phyloP scores from a whole-genome alignment of 345 rosid species.

The Corchorus capsularis region DNA sequence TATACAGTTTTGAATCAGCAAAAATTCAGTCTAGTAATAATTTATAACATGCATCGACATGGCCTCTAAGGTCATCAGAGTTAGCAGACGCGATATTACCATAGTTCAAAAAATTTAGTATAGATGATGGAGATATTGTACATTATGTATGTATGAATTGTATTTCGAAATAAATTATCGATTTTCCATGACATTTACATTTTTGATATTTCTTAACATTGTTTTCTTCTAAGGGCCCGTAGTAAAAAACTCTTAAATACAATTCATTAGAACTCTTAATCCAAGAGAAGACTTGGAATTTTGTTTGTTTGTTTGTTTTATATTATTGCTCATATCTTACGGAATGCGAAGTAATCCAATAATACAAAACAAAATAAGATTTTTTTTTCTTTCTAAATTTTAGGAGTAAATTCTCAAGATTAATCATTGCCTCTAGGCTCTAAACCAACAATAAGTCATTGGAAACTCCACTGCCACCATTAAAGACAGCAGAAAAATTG shows the following conservation, averaged over 20 bases:
- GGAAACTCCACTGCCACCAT: conserved; percentile 11
- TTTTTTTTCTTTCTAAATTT: too few relatives aligned
- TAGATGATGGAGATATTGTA: conserved; percentile 4
- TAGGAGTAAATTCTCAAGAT: conserved; percentile 15
- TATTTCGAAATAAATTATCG: background rate
- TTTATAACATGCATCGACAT: background rate
- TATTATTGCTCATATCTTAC: too few relatives aligned
- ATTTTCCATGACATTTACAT: background rate
- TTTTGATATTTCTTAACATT: background rate
- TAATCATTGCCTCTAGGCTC: conserved; percentile 3
- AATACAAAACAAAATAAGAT: too few relatives aligned
- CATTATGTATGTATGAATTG: conserved; percentile 6
- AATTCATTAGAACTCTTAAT: too few relatives aligned
- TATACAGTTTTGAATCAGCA: conserved; percentile 14
- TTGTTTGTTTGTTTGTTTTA: too few relatives aligned
- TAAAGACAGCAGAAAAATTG: background rate
- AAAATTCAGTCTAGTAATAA: background rate
- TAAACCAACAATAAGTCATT: conserved; percentile 16
- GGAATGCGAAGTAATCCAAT: too few relatives aligned
- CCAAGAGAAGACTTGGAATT: too few relatives aligned
- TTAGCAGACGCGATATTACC: background rate
- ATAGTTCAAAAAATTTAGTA: background rate
- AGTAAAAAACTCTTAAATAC: background rate
- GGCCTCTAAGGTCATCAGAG: background rate
- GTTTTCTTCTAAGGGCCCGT: too few relatives aligned